Evolutionary conservation across 305 asterid species (phyloP).

Genomic region (Fraxinus albicans): DNA sequence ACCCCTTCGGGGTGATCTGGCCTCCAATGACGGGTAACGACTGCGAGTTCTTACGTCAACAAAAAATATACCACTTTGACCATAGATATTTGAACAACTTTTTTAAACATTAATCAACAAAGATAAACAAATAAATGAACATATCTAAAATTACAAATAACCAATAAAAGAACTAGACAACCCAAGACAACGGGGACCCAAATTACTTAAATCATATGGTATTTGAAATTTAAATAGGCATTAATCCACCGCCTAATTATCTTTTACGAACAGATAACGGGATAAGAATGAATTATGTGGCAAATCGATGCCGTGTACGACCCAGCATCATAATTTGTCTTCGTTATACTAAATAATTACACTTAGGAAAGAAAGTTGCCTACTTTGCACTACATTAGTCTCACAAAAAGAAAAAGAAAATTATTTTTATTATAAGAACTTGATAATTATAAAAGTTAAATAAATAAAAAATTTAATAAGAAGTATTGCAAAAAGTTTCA

Average conservation of each 20-base stretch:
- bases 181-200: not conserved
- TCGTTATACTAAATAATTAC: not conserved
- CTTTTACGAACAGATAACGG: not conserved
- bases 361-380: not conserved
- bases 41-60: too few species aligned
- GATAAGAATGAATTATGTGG: not conserved
- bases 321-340: not conserved
- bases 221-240: too few species aligned
- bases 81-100: not conserved
- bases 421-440: not conserved
- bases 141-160: not conserved
- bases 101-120: not conserved
- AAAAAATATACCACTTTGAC: too few species aligned
- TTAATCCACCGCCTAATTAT: not conserved
- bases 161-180: not conserved
- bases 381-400: too few species aligned
- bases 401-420: too few species aligned
- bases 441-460: too few species aligned
- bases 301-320: not conserved
- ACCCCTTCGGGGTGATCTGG: too few species aligned
- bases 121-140: not conserved
- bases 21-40: too few species aligned
- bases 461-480: not conserved
- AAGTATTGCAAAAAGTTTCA: not conserved
- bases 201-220: too few species aligned